Conservation (phyloP, 441 rosid genomes). For the Jatropha multifida region DNA sequence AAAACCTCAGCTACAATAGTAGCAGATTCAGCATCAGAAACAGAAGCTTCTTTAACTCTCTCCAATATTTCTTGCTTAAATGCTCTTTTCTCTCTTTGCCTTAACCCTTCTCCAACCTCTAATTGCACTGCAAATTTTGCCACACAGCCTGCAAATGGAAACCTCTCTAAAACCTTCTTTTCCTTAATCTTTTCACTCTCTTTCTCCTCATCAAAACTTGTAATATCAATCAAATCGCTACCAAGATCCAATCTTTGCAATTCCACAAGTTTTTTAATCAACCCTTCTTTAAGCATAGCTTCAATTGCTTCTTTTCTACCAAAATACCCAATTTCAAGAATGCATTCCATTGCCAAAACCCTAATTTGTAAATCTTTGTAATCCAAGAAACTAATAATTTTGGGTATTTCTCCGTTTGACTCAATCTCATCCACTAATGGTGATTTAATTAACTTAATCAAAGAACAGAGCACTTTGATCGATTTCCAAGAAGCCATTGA, state of each 20-base stretch:
- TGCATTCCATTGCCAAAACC: constrained; percentile 46
- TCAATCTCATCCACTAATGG: constrained; percentile 61
- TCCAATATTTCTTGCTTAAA: constrained; percentile 52
- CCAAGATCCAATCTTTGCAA: constrained; percentile 56
- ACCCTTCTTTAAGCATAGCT: constrained; percentile 43
- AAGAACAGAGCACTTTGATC: constrained; percentile 35
- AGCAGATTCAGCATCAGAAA: constrained; percentile 58
- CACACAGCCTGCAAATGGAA: constrained; percentile 74
- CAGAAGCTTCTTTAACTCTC: constrained; percentile 45
- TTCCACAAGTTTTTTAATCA: constrained; percentile 48
- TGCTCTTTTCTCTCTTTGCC: constrained; percentile 63
- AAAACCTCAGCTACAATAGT: constrained; percentile 65
- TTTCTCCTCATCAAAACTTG: constrained; percentile 4
- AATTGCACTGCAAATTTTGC: constrained; percentile 71
- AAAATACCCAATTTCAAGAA: constrained; percentile 62
- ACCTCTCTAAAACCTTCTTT: constrained; percentile 36
- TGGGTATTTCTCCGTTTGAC: constrained; percentile 45
- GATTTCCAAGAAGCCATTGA: constrained; percentile 38
- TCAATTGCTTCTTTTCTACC: constrained; percentile 67
- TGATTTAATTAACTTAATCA: constrained; percentile 51
- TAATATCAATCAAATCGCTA: constrained; percentile 49
- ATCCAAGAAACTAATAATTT: constrained; percentile 41
- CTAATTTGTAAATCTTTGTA: constrained; percentile 41
- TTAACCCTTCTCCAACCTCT: constrained; percentile 75
- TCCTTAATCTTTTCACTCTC: constrained; percentile 35